These are phyloP conservation scores for Phialophora macrospora DNA, from an alignment of 2,329 filamentous ascomycete genomes.

Conservation along the genomic window DNA sequence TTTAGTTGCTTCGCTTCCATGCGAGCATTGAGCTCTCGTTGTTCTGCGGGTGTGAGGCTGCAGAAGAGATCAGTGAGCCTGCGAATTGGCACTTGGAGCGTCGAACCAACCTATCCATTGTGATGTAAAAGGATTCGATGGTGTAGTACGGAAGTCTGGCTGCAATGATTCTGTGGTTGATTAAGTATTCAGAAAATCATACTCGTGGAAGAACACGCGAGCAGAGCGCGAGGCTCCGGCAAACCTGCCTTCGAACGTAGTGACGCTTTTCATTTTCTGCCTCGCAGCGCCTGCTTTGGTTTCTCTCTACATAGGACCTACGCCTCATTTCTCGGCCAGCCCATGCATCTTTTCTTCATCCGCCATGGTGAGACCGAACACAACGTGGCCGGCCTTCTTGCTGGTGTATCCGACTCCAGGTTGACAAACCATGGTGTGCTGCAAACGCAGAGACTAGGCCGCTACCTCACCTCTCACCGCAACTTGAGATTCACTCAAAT, in stretches of 20 bases:
- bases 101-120: conserved; percentile 35
- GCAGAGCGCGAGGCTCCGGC: conserved; percentile 2
- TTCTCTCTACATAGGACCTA: not conserved
- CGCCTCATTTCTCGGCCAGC: not conserved
- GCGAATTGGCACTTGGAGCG: not conserved
- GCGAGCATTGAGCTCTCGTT: conserved; percentile 89
- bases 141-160: not conserved
- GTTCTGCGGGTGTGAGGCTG: conserved; percentile 77
- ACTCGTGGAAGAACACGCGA: not conserved
- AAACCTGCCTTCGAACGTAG: conserved; percentile 2
- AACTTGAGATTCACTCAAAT: conserved; percentile 70
- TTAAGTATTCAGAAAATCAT: not conserved
- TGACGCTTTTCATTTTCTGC: not conserved
- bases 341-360: conserved; percentile 73
- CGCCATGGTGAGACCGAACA: conserved; percentile 90
- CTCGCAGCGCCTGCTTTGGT: not conserved
- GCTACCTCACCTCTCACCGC: conserved; percentile 64
- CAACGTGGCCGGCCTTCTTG: conserved; percentile 70
- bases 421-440: conserved; percentile 81
- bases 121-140: not conserved
- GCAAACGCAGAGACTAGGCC: conserved; percentile 74
- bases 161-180: not conserved
- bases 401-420: conserved; percentile 77
- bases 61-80: not conserved
- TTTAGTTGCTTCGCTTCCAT: conserved; percentile 99